Percentiles rank a stretch among this genome's conserved stretches.
Evolutionary conservation across 768 basidiomycete species (phyloP).

Genomic region (Leccinum rimulosum): DNA sequence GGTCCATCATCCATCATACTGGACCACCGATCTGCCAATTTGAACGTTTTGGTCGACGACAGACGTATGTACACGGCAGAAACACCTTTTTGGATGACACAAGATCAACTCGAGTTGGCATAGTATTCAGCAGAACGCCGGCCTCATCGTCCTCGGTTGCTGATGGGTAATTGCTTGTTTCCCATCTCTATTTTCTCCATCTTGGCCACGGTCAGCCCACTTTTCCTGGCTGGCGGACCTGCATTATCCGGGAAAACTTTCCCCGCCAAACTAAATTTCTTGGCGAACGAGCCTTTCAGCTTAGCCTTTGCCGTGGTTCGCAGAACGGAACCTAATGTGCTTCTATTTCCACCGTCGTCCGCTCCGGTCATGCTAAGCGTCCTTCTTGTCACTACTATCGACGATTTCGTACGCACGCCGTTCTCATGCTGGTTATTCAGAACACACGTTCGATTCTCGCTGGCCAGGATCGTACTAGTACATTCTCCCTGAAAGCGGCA

Average conservation of each 20-base stretch:
- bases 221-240: slow-evolving; percentile 36
- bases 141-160: neutral
- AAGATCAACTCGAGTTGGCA: neutral
- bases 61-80: neutral
- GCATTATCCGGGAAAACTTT: slow-evolving; percentile 29
- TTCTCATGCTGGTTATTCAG: slow-evolving; percentile 2
- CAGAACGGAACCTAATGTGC: neutral
- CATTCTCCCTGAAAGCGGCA: slow-evolving; percentile 49
- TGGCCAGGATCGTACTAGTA: slow-evolving; percentile 37
- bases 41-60: neutral
- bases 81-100: neutral
- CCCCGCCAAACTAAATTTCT: no score
- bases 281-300: no score
- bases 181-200: slow-evolving; percentile 82
- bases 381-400: neutral
- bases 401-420: neutral
- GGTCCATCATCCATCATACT: neutral
- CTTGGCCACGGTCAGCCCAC: slow-evolving; percentile 33
- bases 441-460: slow-evolving; percentile 10
- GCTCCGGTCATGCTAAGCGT: neutral
- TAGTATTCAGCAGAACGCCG: neutral
- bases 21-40: neutral
- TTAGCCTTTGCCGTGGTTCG: no score
- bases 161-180: slow-evolving; percentile 49
- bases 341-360: neutral